Conservation (phyloP, 495 filamentous ascomycete species). For the Trichoderma gamsii region DNA sequence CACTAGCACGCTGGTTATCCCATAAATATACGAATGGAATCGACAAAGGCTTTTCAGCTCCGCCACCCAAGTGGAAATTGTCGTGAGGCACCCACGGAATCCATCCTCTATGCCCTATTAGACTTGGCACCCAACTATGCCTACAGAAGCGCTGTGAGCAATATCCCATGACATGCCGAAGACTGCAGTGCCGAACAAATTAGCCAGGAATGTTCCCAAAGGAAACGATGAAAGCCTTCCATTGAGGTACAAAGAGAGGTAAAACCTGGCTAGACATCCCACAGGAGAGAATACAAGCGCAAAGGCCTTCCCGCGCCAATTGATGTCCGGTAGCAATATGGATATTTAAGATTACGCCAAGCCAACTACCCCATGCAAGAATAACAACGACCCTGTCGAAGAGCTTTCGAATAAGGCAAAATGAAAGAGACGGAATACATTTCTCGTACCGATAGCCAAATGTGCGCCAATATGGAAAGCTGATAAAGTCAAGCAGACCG, state of each 20-base stretch:
- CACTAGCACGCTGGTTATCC: conserved; percentile 54
- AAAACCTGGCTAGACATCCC: conserved; percentile 72
- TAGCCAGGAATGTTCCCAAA: conserved; percentile 81
- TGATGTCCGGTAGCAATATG: conserved; percentile 64
- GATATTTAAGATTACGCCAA: conserved; percentile 70
- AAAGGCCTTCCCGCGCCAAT: conserved; percentile 74
- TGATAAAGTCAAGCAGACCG: conserved; percentile 60
- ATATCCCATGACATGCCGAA: conserved; percentile 67
- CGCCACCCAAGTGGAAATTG: conserved; percentile 84
- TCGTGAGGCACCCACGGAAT: conserved; percentile 85
- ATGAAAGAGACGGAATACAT: conserved; percentile 53
- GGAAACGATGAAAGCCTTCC: conserved; percentile 61
- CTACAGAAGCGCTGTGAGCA: conserved; percentile 52
- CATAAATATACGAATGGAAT: conserved; percentile 71
- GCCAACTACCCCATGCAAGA: conserved; percentile 67
- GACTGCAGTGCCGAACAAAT: conserved; percentile 64
- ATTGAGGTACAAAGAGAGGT: conserved; percentile 62
- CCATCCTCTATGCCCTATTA: conserved; percentile 81
- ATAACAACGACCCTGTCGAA: conserved; percentile 58
- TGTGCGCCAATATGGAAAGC: conserved; percentile 71
- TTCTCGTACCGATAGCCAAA: conserved; percentile 59
- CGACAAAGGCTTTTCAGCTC: conserved; percentile 67
- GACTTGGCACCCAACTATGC: conserved; percentile 65
- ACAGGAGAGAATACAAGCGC: conserved; percentile 80
- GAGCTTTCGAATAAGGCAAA: conserved; percentile 47